phyloP scores from a whole-genome alignment of 2,329 filamentous ascomycete species.

The Pseudogymnoascus sp. region DNA sequence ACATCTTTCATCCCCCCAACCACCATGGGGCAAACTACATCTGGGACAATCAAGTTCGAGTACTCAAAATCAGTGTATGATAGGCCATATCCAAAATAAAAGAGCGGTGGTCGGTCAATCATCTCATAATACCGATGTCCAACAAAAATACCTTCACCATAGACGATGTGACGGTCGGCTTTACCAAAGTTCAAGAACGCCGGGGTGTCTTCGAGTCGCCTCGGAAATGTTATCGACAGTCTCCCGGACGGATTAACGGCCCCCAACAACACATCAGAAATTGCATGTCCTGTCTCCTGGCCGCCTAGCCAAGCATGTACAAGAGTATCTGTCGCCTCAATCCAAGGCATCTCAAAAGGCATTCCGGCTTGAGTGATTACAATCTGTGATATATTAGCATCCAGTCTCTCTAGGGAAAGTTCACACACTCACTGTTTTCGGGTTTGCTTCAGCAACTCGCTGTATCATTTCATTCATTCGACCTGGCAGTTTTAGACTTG shows the following conservation, averaged over 20 bases:
- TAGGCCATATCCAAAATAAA: constrained; percentile 56
- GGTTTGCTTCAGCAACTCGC: not conserved
- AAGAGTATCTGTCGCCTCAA: too few species aligned
- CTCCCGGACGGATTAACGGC: constrained; percentile 43
- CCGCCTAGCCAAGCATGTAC: too few species aligned
- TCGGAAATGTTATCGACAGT: constrained; percentile 47
- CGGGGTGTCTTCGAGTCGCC: constrained; percentile 50
- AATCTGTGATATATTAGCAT: too few species aligned
- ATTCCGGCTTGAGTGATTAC: too few species aligned
- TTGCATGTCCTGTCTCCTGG: too few species aligned
- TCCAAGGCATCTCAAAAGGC: too few species aligned
- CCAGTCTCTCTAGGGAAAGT: too few species aligned
- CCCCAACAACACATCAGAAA: constrained; percentile 52
- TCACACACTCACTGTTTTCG: too few species aligned
- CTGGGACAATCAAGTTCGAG: too few species aligned
- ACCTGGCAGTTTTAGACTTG: not conserved
- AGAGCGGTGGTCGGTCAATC: constrained; percentile 46
- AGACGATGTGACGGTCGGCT: constrained; percentile 48
- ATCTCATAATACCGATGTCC: constrained; percentile 60
- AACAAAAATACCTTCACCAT: constrained; percentile 58
- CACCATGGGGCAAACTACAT: too few species aligned
- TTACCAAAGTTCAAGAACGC: constrained; percentile 54
- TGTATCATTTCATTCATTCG: not conserved
- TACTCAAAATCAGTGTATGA: constrained; percentile 43
- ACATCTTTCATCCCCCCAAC: constrained; percentile 42